phyloP scores from a whole-genome alignment of 805 yeast genomes.

The Starmerella apis region DNA sequence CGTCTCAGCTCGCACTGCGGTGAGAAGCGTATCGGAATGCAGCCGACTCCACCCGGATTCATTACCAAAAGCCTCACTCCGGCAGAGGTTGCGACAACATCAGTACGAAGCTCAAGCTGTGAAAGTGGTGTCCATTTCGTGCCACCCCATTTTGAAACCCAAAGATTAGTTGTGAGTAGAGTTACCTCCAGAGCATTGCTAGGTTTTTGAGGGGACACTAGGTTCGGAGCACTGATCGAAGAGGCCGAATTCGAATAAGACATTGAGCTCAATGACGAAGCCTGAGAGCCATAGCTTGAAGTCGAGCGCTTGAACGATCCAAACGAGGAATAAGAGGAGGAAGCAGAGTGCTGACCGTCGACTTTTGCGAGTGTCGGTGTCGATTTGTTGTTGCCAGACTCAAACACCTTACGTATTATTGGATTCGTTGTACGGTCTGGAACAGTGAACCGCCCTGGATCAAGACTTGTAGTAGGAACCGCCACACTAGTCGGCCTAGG shows the following conservation, averaged over 20 bases:
- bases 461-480: slow-evolving; percentile 1
- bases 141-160: slow-evolving; percentile 26
- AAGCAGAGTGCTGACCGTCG: slow-evolving; percentile 13
- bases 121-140: slow-evolving; percentile 26
- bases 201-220: neutral
- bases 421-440: slow-evolving; percentile 6
- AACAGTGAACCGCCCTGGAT: neutral
- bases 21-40: slow-evolving; percentile 11
- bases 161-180: slow-evolving; percentile 20
- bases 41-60: slow-evolving; percentile 10
- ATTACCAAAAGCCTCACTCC: slow-evolving; percentile 2
- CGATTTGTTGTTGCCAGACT: slow-evolving; percentile 17
- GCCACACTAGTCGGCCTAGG: neutral
- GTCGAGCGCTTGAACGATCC: slow-evolving; percentile 16
- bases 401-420: slow-evolving; percentile 10
- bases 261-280: slow-evolving; percentile 11
- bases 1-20: slow-evolving; percentile 21
- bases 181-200: slow-evolving; percentile 6
- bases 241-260: slow-evolving; percentile 11
- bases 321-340: slow-evolving; percentile 20
- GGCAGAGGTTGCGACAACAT: slow-evolving; percentile 14
- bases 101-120: slow-evolving; percentile 25
- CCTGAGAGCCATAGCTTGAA: slow-evolving; percentile 13
- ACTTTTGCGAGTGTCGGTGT: slow-evolving; percentile 6
- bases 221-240: slow-evolving; percentile 14